These are phyloP conservation scores for Lactifluus volemus DNA, from an alignment of 768 basidiomycete genomes.

Conservation along the genomic window DNA sequence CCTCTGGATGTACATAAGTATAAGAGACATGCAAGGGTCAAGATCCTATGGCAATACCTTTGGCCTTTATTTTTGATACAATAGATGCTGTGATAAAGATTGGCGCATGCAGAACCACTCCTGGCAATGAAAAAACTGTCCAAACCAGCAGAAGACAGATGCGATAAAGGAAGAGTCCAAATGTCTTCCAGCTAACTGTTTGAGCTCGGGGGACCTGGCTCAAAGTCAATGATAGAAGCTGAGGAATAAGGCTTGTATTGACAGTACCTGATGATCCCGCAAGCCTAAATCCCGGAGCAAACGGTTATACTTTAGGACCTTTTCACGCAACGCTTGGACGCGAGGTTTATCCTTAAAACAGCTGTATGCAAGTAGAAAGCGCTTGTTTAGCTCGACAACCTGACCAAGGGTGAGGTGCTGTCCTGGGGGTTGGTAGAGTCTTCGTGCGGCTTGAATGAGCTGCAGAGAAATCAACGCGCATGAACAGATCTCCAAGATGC, in stretches of 20 bases:
- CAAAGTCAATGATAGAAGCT: neutral
- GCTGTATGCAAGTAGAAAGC: slow-evolving; percentile 85
- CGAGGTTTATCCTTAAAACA: slow-evolving; percentile 88
- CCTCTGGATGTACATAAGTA: slow-evolving; percentile 45
- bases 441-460: slow-evolving; percentile 91
- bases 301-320: slow-evolving; percentile 87
- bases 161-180: slow-evolving; percentile 78
- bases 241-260: slow-evolving; percentile 1
- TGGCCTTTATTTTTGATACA: slow-evolving; percentile 81
- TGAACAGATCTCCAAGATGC: neutral
- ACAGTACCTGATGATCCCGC: slow-evolving; percentile 79
- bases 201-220: slow-evolving; percentile 76
- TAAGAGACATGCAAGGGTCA: neutral
- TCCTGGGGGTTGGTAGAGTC: slow-evolving; percentile 88
- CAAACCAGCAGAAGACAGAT: slow-evolving; percentile 67
- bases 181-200: slow-evolving; percentile 75
- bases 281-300: slow-evolving; percentile 80
- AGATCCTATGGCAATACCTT: slow-evolving; percentile 40
- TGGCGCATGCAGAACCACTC: slow-evolving; percentile 82
- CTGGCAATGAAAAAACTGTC: slow-evolving; percentile 79
- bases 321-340: slow-evolving; percentile 65
- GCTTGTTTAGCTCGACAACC: slow-evolving; percentile 88
- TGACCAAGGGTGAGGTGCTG: slow-evolving; percentile 90
- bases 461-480: slow-evolving; percentile 25
- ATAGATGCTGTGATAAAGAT: slow-evolving; percentile 86